These are phyloP conservation scores for Zelopaecilomyces penicillatus DNA, from an alignment of 2,329 filamentous ascomycete species.

Conservation along the genomic window DNA sequence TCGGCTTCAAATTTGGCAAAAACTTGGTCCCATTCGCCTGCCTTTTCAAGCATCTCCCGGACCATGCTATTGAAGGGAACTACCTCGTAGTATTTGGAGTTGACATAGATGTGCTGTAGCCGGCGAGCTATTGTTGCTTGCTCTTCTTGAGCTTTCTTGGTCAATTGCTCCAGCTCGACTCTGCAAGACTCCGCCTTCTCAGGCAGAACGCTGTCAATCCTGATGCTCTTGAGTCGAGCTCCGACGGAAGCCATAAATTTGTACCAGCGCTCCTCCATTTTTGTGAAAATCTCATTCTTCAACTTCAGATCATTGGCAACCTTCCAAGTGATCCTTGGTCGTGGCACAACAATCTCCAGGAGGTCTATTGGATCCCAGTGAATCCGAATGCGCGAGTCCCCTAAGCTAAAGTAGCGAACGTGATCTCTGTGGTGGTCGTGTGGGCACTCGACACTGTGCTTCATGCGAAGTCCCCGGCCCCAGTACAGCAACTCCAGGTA, in stretches of 20 bases:
- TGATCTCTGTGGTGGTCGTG: constrained; percentile 93
- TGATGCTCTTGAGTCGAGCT: constrained; percentile 75
- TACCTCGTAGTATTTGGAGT: constrained; percentile 92
- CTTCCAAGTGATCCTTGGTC: constrained; percentile 90
- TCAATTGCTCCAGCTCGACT: constrained; percentile 69
- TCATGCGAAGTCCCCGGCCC: constrained; percentile 73
- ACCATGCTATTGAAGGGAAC: constrained; percentile 87
- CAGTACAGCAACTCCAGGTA: constrained; percentile 97
- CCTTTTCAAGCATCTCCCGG: constrained; percentile 84
- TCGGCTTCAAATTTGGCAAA: constrained; percentile 89
- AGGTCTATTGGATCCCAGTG: constrained; percentile 91
- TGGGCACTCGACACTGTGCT: constrained; percentile 62
- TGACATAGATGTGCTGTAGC: constrained; percentile 84
- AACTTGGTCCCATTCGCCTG: constrained; percentile 83
- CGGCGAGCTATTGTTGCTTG: constrained; percentile 64
- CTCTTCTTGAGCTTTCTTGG: constrained; percentile 75
- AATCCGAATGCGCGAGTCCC: constrained; percentile 76
- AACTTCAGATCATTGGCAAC: constrained; percentile 87
- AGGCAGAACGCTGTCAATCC: constrained; percentile 80
- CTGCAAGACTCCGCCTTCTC: constrained; percentile 80
- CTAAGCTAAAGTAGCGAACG: constrained; percentile 83
- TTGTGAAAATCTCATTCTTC: constrained; percentile 83
- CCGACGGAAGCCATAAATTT: constrained; percentile 85
- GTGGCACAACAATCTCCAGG: constrained; percentile 87
- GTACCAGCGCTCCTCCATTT: constrained; percentile 72